These are phyloP conservation scores for Moesziomyces sp. DNA, from an alignment of 1,284 basidiomycete species.

Conservation along the genomic window DNA sequence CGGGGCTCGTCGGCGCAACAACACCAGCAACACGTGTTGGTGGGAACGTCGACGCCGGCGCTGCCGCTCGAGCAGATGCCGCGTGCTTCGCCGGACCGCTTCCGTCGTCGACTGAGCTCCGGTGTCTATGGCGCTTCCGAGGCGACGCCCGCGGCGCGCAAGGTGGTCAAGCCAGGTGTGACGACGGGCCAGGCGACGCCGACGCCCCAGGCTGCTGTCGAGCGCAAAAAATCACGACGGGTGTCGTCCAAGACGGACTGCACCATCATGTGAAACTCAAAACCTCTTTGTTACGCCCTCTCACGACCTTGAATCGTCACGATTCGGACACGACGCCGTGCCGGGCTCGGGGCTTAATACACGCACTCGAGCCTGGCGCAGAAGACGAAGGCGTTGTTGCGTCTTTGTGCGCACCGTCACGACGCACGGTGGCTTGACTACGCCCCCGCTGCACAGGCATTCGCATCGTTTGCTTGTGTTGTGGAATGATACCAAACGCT, in stretches of 20 bases:
- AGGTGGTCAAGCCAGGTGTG: conserved; percentile 7
- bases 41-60: conserved; percentile 19
- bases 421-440: too few relatives aligned
- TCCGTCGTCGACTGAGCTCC: conserved; percentile 39
- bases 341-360: conserved; percentile 4
- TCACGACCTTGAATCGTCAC: background rate
- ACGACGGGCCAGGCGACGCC: conserved; percentile 33
- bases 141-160: conserved; percentile 6
- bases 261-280: conserved; percentile 31
- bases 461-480: too few relatives aligned
- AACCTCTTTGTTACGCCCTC: background rate
- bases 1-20: conserved; percentile 35
- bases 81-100: conserved; percentile 14
- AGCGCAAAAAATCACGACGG: conserved; percentile 41
- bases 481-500: too few relatives aligned
- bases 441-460: too few relatives aligned
- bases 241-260: conserved; percentile 46
- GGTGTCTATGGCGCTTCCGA: conserved; percentile 10
- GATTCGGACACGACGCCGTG: background rate
- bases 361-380: conserved; percentile 10
- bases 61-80: conserved; percentile 10
- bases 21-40: conserved; percentile 11
- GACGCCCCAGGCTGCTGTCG: conserved; percentile 17
- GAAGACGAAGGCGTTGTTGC: too few relatives aligned
- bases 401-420: too few relatives aligned